Conservation (phyloP, 1,284 basidiomycete genomes). For the Coniferiporia weirii region DNA sequence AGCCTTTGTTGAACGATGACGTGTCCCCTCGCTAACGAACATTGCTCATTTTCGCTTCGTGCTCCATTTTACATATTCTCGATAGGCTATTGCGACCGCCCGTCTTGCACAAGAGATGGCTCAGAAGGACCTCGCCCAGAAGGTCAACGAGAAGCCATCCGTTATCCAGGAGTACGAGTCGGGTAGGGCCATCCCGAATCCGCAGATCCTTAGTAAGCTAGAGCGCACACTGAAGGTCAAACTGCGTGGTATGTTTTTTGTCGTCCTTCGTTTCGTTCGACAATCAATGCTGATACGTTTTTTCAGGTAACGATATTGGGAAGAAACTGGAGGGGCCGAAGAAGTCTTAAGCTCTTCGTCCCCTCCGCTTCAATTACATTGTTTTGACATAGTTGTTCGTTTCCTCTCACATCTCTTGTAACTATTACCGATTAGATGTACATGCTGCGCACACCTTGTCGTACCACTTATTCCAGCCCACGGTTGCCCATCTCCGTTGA, state of each 20-base stretch:
- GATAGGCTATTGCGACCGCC: conserved; percentile 77
- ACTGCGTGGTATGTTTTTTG: conserved; percentile 65
- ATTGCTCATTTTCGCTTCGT: neutral
- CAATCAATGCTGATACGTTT: neutral
- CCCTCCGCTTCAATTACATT: conserved; percentile 21
- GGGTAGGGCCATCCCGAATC: conserved; percentile 85
- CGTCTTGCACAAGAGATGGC: conserved; percentile 75
- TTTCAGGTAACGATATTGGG: conserved; percentile 68
- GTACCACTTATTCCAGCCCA: neutral
- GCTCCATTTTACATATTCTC: neutral
- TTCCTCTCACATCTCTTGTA: conserved; percentile 2
- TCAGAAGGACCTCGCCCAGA: conserved; percentile 93
- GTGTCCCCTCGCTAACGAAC: neutral
- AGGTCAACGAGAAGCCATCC: conserved; percentile 87
- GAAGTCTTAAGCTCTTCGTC: conserved; percentile 43
- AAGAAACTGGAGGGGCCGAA: conserved; percentile 75
- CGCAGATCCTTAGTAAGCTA: conserved; percentile 88
- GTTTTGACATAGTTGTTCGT: conserved; percentile 1
- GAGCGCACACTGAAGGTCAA: conserved; percentile 90
- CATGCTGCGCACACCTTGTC: neutral
- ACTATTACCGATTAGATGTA: neutral
- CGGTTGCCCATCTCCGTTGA: neutral
- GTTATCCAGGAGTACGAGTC: conserved; percentile 89
- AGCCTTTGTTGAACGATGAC: neutral
- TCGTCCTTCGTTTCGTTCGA: conserved; percentile 8